Base-by-base conservation (phyloP, 2,329 filamentous ascomycete species). In the Exserohilum rostratum region DNA sequence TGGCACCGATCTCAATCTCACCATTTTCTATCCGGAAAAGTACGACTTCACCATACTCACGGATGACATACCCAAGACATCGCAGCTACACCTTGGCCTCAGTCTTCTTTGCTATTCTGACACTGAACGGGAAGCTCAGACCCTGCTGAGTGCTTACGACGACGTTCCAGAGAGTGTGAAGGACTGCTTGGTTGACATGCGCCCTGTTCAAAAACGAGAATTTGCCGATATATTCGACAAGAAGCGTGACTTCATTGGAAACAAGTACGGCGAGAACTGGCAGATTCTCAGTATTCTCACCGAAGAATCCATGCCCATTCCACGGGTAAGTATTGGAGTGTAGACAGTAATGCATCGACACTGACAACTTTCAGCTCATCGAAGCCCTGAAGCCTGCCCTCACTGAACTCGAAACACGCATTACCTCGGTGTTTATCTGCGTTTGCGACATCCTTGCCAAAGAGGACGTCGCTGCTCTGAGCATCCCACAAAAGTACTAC, bases 401-500 rank as follows among this genome's bases (percentile, higher is more conserved):
- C 18, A 49, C 29, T 31, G 33, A 57, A 11, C 34, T 57, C 6
- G 50, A 51, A 6, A 54, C 54, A 6, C 39, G 50, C 18, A 46
- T 48, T 20, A 49, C 54, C 11, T 33, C 50, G 7, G 50, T 37
- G 5, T 45, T 45, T 39, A 50, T 61, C n/a, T 59, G 45, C 35
- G 29, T 46, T 25, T 31, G 30, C 11, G 57, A 60, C 27, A 44
- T 30, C n/a, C 46, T 54, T 35, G 57, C 58, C n/a, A 53, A 61
- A 29, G 58, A 60, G 22, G 38, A 27, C 7, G 53, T 60, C 13
- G 31, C 40, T 18, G 43, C 53, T 12, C 44, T 60, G 30, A 54
- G 53, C 40, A 44, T 61, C 17, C 57, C 58, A 11, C 58, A 61
- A 47, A 55, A 61, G 44, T 61, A 52, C 43, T 60, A 61, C 43